Conservation (phyloP, 441 rosid genomes). For the Cnidoscolus chayamansa region DNA sequence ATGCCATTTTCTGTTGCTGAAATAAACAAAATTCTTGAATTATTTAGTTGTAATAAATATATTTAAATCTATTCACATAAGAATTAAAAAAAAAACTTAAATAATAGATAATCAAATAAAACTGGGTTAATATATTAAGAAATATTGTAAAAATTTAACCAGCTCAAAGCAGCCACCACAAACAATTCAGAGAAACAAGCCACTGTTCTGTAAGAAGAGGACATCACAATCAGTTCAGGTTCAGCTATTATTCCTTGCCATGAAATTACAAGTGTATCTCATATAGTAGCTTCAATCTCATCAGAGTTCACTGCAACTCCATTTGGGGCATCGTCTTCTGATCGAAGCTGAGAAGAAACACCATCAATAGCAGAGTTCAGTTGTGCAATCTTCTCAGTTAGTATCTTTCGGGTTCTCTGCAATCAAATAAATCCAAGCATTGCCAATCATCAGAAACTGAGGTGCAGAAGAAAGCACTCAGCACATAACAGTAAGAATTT, state of each 20-base stretch:
- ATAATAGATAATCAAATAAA: too few relatives aligned
- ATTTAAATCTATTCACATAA: too few relatives aligned
- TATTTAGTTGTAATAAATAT: too few relatives aligned
- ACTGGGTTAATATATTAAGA: too few relatives aligned
- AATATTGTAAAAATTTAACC: too few relatives aligned
- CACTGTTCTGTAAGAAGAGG: slow-evolving; percentile 8
- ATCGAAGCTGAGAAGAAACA: slow-evolving; percentile 42
- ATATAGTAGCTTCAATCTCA: slow-evolving; percentile 61
- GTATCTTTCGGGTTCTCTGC: slow-evolving; percentile 67
- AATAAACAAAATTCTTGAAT: too few relatives aligned
- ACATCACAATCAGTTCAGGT: slow-evolving; percentile 17
- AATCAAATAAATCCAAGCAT: slow-evolving; percentile 16
- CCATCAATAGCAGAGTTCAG: slow-evolving; percentile 53
- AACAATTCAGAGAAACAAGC: slow-evolving; percentile 1
- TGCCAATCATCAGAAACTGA: neutral
- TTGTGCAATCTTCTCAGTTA: slow-evolving; percentile 48
- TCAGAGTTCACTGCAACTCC: slow-evolving; percentile 53
- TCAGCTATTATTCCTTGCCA: slow-evolving; percentile 26
- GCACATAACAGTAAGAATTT: neutral
- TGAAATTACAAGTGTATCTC: slow-evolving; percentile 26
- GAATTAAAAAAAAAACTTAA: too few relatives aligned
- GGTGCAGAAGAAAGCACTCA: neutral
- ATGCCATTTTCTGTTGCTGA: too few relatives aligned
- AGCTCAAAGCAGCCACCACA: slow-evolving; percentile 8
- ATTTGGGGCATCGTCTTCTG: slow-evolving; percentile 49